Base-by-base conservation (phyloP, 2,329 filamentous ascomycete species). In the Metarhizium humberi region DNA sequence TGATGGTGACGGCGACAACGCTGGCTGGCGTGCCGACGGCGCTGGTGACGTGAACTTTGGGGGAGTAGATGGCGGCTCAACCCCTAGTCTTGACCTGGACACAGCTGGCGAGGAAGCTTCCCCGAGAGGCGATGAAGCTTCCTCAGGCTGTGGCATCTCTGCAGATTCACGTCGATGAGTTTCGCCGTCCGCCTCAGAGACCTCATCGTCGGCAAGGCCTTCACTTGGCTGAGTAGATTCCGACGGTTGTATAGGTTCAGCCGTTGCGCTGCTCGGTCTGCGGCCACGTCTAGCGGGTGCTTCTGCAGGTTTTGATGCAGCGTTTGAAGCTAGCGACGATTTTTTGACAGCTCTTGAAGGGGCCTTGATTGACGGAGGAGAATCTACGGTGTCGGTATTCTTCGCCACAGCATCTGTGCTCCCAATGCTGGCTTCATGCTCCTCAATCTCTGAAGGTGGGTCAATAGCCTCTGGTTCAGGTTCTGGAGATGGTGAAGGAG, bases 1-100 rank as follows among this genome's bases (percentile, higher is more conserved):
- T 1, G 87, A 88, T 18, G 80, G 79, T 0, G 86, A 88, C 0
- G 84, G 85, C 0, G 82, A 82, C 6, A 81, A 61, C 1, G 71
- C 80, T 13, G 81, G 68, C 58, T 84, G 81, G 54, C 75, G 76
- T 11, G 79, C 76, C 5, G 75, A 74, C 1, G 74, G 71, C 0
- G 74, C 74, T 1, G 78, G 74, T 1, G 76, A 77, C 29, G 71
- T 65, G 43, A 64, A 60, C 42, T 71, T 61, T 20, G 67, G 66
- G 3, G 78, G 77, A 0, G 79, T 79, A 3, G 75, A 64, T 2
- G 75, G 74, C 8, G 67, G 63, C 48, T 69, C 64, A 11, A 34
- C 54, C 5, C 55, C 55, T 11, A 64, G 18, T n/a, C 56, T 56
- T 10, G 40, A 45, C 18, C 51, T 48, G 16, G 56, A 48, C 6